These are phyloP conservation scores for Trichocladium antarcticum DNA, from an alignment of 495 filamentous ascomycete genomes.

Conservation along the genomic window DNA sequence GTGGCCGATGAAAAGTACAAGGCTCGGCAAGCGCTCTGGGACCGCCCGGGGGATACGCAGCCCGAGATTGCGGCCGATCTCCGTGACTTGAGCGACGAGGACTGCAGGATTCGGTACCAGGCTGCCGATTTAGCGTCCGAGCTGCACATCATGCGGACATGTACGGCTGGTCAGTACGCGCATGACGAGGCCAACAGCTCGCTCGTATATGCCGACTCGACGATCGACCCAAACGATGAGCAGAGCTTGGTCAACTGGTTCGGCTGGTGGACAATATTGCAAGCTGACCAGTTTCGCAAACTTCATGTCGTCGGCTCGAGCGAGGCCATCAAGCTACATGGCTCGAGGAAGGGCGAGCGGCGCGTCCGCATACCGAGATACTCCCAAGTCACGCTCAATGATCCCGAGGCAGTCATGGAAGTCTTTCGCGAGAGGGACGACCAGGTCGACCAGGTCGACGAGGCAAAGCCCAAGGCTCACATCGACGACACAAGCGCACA, in stretches of 20 bases:
- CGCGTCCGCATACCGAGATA: conserved; percentile 32
- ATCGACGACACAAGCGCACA: neutral
- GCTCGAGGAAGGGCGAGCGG: conserved; percentile 23
- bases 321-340: conserved; percentile 9
- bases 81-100: conserved; percentile 16
- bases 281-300: conserved; percentile 37
- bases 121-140: conserved; percentile 18
- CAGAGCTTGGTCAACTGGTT: conserved; percentile 44
- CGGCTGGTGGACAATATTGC: conserved; percentile 40
- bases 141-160: conserved; percentile 12
- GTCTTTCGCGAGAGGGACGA: conserved; percentile 10
- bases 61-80: conserved; percentile 16
- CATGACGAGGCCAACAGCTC: conserved; percentile 28
- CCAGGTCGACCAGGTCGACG: neutral
- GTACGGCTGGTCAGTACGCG: conserved; percentile 5
- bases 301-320: conserved; percentile 39
- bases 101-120: conserved; percentile 20
- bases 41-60: neutral
- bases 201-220: conserved; percentile 31
- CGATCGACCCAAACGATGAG: conserved; percentile 43
- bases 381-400: conserved; percentile 25
- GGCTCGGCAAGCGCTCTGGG: conserved; percentile 21
- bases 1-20: conserved; percentile 31
- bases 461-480: neutral
- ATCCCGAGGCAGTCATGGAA: conserved; percentile 30